A percentile compares a stretch with the other conserved stretches of the same genome.
Evolutionary conservation across 495 filamentous ascomycete species (phyloP).

Genomic region (Penicillium bialowiezense): DNA sequence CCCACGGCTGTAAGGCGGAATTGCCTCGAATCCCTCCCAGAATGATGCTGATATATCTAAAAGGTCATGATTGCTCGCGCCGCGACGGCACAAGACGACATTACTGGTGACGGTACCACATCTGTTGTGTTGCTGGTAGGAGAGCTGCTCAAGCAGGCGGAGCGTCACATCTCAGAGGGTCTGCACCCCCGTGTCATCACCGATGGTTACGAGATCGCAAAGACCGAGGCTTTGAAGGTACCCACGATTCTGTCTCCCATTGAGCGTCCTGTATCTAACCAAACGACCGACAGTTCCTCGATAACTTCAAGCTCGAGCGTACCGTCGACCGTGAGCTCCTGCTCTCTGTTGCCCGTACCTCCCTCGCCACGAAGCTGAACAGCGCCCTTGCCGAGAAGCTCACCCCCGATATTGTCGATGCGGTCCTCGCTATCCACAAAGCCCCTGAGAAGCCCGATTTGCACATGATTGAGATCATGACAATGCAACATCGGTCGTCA

Average conservation of each 20-base stretch:
- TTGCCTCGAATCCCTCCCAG: constrained; percentile 11
- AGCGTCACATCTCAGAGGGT: constrained; percentile 89
- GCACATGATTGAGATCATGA: constrained; percentile 99
- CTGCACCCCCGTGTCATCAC: constrained; percentile 95
- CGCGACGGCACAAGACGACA: constrained; percentile 97
- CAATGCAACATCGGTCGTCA: constrained; percentile 97
- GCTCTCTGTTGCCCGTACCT: constrained; percentile 89
- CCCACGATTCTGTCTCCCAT: background rate
- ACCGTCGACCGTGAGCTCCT: constrained; percentile 92
- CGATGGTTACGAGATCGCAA: constrained; percentile 96
- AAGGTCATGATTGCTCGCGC: constrained; percentile 97
- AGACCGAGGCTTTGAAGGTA: constrained; percentile 86
- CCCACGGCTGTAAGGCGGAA: constrained; percentile 68
- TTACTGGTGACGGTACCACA: constrained; percentile 96
- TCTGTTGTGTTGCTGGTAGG: constrained; percentile 94
- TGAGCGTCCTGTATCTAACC: constrained; percentile 10
- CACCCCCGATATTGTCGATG: constrained; percentile 91
- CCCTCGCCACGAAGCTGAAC: constrained; percentile 92
- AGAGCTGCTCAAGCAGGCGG: constrained; percentile 95
- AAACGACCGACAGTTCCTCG: constrained; percentile 69
- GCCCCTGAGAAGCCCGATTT: constrained; percentile 89
- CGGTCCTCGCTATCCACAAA: constrained; percentile 90
- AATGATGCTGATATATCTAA: constrained; percentile 22
- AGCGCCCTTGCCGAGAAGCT: constrained; percentile 83
- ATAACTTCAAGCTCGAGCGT: constrained; percentile 83